Evolutionary conservation across 2,329 filamentous ascomycete genomes (phyloP), one percentile per base, ranked within the genome.

Genomic region (Fusarium subtropicale): DNA sequence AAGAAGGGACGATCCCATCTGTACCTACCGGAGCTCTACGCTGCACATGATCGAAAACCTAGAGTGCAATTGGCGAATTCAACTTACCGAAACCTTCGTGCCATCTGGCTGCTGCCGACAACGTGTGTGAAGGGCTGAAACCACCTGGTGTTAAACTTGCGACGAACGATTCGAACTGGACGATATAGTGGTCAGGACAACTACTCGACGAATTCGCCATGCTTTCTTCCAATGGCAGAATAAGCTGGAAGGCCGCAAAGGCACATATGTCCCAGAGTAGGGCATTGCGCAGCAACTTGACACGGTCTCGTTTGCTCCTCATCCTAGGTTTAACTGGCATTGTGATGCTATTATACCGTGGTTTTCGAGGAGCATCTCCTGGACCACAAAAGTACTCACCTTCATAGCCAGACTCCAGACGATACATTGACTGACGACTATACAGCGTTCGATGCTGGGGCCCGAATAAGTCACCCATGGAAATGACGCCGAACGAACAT

Each of bases 401-500:
- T 36, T 42, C 9, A 46, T 36, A 36, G 36, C 7, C 24, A 38
- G 41, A 47, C 18, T 36, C 16, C 18, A n/a, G n/a, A 10, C 22
- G 75, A 34, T 47, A 16, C 24, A 33, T 20, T 62, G 36, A 44
- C 63, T 74, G 52, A 72, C 69, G 33, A 42, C 13, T 48, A 38
- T 68, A 68, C 76, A 98, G 95, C 82, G 97, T 97, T 82, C 97
- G 97, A 82, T 99, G 96, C 84, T 98, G 94, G 87, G 96, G 96
- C 15, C 95, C 96, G 16, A 89, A 91, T 26, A 97, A 97, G 84
- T 89, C 96, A n/a, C 96, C 96, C 55, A 97, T 97, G 90, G 90
- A 96, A 70, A 97, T 99, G 93, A 89, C 92, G 42, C 84, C 91
- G 58, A 97, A 97, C 78, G 96, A 99, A 78, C 91, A 95, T 79